These are phyloP conservation scores for Pleurotus ostreatus DNA, from an alignment of 768 basidiomycete genomes.

Conservation along the genomic window DNA sequence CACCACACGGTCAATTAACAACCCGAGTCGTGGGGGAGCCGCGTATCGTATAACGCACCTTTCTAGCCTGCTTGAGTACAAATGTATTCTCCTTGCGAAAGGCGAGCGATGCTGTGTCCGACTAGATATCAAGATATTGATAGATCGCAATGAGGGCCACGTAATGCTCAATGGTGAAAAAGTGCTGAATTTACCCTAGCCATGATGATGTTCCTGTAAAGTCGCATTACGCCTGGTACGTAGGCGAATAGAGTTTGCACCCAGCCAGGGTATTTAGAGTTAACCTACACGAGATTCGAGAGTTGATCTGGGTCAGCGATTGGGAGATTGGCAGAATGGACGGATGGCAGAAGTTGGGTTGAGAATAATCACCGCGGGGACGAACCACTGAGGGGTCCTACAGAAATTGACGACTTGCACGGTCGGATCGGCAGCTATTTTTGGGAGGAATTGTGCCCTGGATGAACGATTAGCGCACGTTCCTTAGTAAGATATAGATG, in stretches of 20 bases:
- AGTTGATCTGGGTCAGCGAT: neutral
- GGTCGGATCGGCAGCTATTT: conserved; percentile 44
- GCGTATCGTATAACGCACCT: conserved; percentile 16
- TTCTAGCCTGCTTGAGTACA: conserved; percentile 24
- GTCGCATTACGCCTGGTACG: conserved; percentile 45
- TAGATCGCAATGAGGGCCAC: neutral
- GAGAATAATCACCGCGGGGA: conserved; percentile 38
- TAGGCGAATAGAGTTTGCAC: conserved; percentile 51
- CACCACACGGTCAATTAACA: no score
- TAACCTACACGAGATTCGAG: conserved; percentile 21
- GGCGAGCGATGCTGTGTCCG: conserved; percentile 13
- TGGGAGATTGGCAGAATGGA: neutral
- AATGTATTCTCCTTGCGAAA: conserved; percentile 37
- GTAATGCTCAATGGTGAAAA: neutral
- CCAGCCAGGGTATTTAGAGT: conserved; percentile 38
- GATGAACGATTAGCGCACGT: conserved; percentile 6
- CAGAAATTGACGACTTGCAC: conserved; percentile 55
- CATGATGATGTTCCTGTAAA: conserved; percentile 46
- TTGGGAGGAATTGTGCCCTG: conserved; percentile 60
- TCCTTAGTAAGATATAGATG: conserved; percentile 5
- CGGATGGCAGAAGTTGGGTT: neutral
- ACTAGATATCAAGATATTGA: neutral
- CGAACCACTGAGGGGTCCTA: conserved; percentile 56
- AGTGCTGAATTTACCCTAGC: conserved; percentile 29
- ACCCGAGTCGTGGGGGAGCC: neutral